Base-by-base conservation (phyloP, 129 eudicot genomes). In the Escallonia herrerae region DNA sequence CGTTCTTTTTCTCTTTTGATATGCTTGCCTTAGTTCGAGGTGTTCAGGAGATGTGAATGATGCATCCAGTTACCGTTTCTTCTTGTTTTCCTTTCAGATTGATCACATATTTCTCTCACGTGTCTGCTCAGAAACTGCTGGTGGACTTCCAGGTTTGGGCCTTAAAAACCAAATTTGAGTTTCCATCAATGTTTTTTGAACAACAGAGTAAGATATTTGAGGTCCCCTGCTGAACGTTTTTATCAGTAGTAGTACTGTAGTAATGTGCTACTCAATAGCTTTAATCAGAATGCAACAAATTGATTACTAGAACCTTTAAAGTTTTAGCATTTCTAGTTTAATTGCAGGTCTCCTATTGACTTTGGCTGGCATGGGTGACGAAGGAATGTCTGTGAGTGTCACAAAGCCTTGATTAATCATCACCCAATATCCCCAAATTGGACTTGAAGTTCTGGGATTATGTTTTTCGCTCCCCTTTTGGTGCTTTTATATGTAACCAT, bases 81-180 rank as follows among this genome's bases (percentile, higher is more conserved):
- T 22, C 33, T 22, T 57, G 10, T 56, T 51, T 39, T 72, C 14
- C 62, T 50, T 71, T 49, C 76, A 91, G 96, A 93, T 93, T 75
- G 98, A 93, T 85, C 96, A 93, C 83, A 81, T 93, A 81, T 93
- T 93, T 76, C 87, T 93, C 63, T 88, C 98, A 10, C 95, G 98
- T 22, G 98, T 93, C 49, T 88, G 96, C 82, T 85, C 98, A 58
- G 98, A 93, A 88, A 93, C 97, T 71, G 96, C 97, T 2, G 96
- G 97, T 65, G 97, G 97, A 56, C 83, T 91, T 65, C 97, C 97
- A 79, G 96, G 97, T 87, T 59, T 72, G 78, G 15, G 10, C 51
- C 43, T 51, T 49, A 6, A n/a, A 44, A 59, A 5, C 39, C 40
- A 59, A 3, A 69, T 37, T 14, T 51, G 51, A 49, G 3, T n/a